Evolutionary conservation across 176 grass and related monocot species (phyloP), one percentile per base, ranked within the genome.

Genomic region (Phragmites australis): DNA sequence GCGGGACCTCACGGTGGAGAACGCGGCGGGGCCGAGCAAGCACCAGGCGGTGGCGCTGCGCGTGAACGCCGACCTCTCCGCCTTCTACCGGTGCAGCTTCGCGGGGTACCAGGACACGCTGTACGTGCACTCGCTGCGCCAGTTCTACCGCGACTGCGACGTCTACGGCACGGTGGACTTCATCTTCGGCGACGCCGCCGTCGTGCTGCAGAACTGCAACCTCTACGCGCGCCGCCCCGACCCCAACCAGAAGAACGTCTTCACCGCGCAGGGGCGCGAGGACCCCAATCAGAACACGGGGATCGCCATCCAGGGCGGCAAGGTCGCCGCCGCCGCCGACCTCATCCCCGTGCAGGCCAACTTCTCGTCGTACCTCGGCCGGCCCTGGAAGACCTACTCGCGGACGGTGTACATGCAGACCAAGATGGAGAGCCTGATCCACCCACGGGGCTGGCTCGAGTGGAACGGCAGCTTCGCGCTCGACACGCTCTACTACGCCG

Each of bases 91-190:
- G 2, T 97, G 94, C 87, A 94, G 89, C 83, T 92, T 97, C 69
- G 87, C 82, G 13, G 94, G 94, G 2, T 94, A 97, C 85, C 94
- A 97, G 75, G 94, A 97, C 91, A 97, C 94, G 0, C 87, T 97
- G 0, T 97, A 97, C 85, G 84, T n/a, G 7, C 94, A 97, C 80
- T 97, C 94, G 29, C 94, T 97, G 4, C 91, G 94, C 3, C 94
- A 97, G 80, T 97, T 97, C 82, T 94, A 97, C 84, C 91, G 94
- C 47, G 94, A 97, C 32, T 97, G 94, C 60, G 89, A 97, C 81
- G 55, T 97, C 68, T 97, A 94, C 84, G 91, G 94, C 78, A 97
- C 94, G 27, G 75, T 97, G 6, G 94, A 97, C 82, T 97, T 94
- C 84, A 25, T 97, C 51, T 97, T 97, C 75, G 94, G 94, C 58